Evolutionary conservation across 2,329 filamentous ascomycete genomes (phyloP), one percentile per base, ranked within the genome.

Genomic region (Talaromyces albobiverticillius): DNA sequence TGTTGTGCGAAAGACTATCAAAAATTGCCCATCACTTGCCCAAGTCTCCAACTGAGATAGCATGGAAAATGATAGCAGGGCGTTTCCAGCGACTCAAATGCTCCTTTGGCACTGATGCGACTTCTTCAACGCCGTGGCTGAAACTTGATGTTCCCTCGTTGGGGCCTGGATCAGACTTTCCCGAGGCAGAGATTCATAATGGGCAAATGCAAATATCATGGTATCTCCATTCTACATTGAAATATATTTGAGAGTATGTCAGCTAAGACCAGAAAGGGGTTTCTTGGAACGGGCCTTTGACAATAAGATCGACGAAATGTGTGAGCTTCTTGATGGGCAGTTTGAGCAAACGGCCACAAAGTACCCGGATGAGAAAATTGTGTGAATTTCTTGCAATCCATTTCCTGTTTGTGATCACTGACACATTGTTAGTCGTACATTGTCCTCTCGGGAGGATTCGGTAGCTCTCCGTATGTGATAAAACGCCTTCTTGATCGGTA

Each of bases 1-100:
- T 66, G 0, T 56, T 70, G 38, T 49, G 32, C 10, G 47, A 63
- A 13, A 53, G 60, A 8, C 49, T 72, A 10, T 52, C 59, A 4
- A 59, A 59, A 26, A 54, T 66, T 18, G 51, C 51, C 0, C 49
- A 63, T 14, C 47, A 61, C 16, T 51, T 70, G 16, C 9, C 41
- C 1, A 52, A 56, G 6, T 45, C 59, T 4, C 62, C 63, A 0
- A 51, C 42, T 3, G 60, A 62, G 10, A 54, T 60, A 0, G 66
- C 67, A 25, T 64, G 62, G 61, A 59, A 56, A 43, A 71, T 71
- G 67, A 64, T 65, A 18, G 57, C 59, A 1, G 67, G 63, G 4
- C 61, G 64, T 18, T 71, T 69, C 52, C 63, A 70, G 45, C 59
- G 65, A 29, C 51, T 67, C 18, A 71, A 71, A 59, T 70, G 68